phyloP scores from a whole-genome alignment of 192 early-diverging fungal species.

The Linnemannia exigua region DNA sequence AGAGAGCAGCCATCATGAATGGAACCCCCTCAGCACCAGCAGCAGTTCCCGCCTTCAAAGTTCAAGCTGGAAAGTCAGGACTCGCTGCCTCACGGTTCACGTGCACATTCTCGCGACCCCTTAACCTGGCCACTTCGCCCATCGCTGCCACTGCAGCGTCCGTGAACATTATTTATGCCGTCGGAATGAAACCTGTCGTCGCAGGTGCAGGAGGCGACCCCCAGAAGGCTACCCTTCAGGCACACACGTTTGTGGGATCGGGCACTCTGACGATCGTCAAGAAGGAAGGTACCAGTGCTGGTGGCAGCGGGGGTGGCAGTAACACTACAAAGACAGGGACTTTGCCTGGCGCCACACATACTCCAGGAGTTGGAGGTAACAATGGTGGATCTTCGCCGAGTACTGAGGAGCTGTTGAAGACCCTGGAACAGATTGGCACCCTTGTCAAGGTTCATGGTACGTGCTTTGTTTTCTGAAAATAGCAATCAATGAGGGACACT shows the following conservation, averaged over 20 bases:
- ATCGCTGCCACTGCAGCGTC: constrained; percentile 21
- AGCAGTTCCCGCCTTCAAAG: constrained; percentile 5
- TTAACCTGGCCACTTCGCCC: constrained; percentile 14
- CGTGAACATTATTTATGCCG: constrained; percentile 33
- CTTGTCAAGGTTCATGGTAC: constrained; percentile 44
- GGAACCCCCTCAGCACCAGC: not conserved
- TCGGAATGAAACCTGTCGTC: constrained; percentile 14
- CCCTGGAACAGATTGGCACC: not conserved
- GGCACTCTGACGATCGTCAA: constrained; percentile 19
- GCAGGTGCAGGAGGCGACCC: constrained; percentile 13
- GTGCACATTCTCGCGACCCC: constrained; percentile 41
- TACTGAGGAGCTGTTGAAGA: not conserved
- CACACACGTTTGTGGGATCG: constrained; percentile 21
- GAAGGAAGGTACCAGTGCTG: constrained; percentile 28
- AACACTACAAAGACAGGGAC: not conserved
- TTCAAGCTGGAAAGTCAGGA: constrained; percentile 27
- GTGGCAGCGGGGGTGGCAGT: not conserved
- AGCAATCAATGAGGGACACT: not conserved
- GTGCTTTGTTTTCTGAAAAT: not conserved
- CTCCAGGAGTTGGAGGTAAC: not conserved
- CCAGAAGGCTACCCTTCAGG: constrained; percentile 18
- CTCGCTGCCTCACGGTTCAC: constrained; percentile 15
- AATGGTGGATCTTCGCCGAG: not conserved
- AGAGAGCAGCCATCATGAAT: constrained; percentile 28
- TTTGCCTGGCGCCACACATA: not conserved